Conservation (phyloP, 257 asterid genomes). For the Cordia subcordata region DNA sequence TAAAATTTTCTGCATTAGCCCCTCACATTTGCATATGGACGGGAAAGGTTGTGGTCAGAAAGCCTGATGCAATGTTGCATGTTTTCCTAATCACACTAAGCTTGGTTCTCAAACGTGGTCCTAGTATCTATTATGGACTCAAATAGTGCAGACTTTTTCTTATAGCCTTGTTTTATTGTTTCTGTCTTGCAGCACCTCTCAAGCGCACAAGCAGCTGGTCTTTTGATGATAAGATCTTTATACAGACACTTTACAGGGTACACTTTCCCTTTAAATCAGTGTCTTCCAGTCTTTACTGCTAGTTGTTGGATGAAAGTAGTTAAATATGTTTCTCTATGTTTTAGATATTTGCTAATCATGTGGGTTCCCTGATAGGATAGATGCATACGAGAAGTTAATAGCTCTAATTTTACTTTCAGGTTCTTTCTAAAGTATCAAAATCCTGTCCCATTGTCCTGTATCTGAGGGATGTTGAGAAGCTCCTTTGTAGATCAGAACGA, state of each 20-base stretch:
- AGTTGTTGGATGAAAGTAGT: background rate
- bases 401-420: slow-evolving; percentile 34
- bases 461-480: slow-evolving; percentile 71
- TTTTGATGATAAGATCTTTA: slow-evolving; percentile 69
- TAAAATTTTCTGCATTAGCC: too few species aligned
- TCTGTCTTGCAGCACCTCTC: slow-evolving; percentile 47
- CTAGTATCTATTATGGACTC: too few species aligned
- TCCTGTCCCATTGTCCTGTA: slow-evolving; percentile 57
- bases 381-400: background rate
- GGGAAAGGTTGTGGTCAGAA: too few species aligned
- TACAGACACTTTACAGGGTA: slow-evolving; percentile 84
- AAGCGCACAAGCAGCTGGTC: slow-evolving; percentile 66
- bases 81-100: too few species aligned
- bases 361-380: background rate
- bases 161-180: background rate
- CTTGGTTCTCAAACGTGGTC: too few species aligned
- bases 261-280: background rate
- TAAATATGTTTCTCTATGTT: background rate
- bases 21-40: too few species aligned
- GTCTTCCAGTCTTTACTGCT: background rate
- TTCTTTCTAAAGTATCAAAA: slow-evolving; percentile 59
- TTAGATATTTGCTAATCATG: background rate
- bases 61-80: too few species aligned
- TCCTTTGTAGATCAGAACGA: slow-evolving; percentile 55
- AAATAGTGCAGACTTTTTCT: background rate